Evolutionary conservation across 2,329 filamentous ascomycete species (phyloP), one percentile per base, ranked within the genome.

Genomic region (Boeremia lycopersici): DNA sequence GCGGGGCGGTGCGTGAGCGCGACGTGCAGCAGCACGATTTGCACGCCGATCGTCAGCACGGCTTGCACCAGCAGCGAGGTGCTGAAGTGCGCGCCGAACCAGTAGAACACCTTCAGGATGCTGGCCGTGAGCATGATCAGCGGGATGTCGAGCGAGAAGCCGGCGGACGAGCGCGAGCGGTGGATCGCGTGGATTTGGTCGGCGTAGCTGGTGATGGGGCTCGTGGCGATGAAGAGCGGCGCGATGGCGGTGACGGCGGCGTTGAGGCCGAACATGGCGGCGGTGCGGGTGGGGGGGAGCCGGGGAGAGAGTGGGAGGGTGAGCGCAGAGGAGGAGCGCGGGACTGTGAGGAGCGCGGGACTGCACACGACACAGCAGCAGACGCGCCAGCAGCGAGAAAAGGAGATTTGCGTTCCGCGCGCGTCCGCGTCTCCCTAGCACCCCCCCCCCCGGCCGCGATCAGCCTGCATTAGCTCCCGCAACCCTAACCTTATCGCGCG

Each of bases 121-220:
- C 84, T 86, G 30, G 85, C 82, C 52, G 86, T 78, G 15, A 88
- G 82, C 85, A 88, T 88, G 61, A 88, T 88, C 64, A 88, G 73
- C 13, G 85, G 85, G 33, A 88, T 87, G 66, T 88, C 86, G 62
- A 88, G 76, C 13, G 85, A 87, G 74, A 88, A 88, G 29, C 86
- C 86, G 30, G 82, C 82, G 4, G 84, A 87, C 52, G 78, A 84
- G 63, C 82, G 80, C 53, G 75, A 81, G 61, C 80, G 81, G 74
- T 87, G 81, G 67, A 88, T 88, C 62, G 81, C 84, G 70, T 85
- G 80, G 68, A 88, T 88, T 69, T 88, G 86, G 72, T 88, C 86
- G 57, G 84, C 81, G 76, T 88, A 88, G 62, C 83, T 86, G 44
- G 85, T 87, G 55, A 88, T 74, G 8, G 86, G 86, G 7, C 85